phyloP scores from a whole-genome alignment of 768 basidiomycete species.

The Psilocybe azurescens region DNA sequence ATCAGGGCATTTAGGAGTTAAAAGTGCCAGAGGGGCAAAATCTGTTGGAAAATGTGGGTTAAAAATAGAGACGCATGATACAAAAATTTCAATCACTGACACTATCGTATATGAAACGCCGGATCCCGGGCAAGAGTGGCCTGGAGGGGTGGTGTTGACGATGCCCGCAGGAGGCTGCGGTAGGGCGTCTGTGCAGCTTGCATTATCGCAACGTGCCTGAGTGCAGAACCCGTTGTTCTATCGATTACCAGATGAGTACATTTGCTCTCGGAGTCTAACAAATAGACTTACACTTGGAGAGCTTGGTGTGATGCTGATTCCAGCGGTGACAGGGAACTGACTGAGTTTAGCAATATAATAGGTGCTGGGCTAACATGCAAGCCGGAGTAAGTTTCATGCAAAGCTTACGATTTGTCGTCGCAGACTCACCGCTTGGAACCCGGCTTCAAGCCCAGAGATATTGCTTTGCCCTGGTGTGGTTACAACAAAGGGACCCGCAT shows the following conservation, averaged over 20 bases:
- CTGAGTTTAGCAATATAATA: background rate
- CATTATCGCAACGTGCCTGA: background rate
- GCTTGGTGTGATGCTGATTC: background rate
- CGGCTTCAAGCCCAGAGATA: background rate
- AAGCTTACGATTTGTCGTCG: background rate
- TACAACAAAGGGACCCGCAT: background rate
- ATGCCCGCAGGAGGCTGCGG: background rate
- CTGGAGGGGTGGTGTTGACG: background rate
- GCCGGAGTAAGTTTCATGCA: background rate
- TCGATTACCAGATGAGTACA: background rate
- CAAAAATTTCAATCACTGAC: background rate
- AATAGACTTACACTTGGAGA: background rate
- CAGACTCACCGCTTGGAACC: background rate
- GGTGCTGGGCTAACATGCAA: background rate
- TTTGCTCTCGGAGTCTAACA: background rate
- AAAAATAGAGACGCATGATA: background rate
- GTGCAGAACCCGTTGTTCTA: background rate
- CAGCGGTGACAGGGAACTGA: background rate
- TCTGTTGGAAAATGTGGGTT: background rate
- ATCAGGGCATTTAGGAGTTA: background rate
- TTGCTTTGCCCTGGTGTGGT: background rate
- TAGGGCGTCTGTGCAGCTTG: background rate
- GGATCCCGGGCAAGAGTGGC: background rate
- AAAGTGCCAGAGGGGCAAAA: background rate
- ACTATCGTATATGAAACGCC: background rate